Evolutionary conservation across 805 yeast species (phyloP), one percentile per base, ranked within the genome.

Genomic region (Maudiozyma pseudohumilis): DNA sequence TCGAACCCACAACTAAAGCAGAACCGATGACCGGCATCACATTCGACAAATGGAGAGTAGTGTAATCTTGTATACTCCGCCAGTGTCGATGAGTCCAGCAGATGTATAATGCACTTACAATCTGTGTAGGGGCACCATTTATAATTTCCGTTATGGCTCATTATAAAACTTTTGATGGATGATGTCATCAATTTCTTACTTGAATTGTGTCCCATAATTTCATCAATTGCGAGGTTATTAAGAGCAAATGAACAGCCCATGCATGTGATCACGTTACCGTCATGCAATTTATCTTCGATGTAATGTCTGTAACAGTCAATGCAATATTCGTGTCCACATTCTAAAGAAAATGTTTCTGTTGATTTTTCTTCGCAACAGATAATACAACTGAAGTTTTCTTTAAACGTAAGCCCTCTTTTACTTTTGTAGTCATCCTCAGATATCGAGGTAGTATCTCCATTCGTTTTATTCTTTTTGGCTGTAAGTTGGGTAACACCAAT

Each of bases 41-140:
- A 92, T 20, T 65, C 59, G 2, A 85, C 96, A 6, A 77, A 68
- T 3, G 94, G 89, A 1, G 83, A 51, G 28, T 44, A 45, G 43
- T 50, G 57, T 23, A 48, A 35, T 27, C 50, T 44, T 41, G 48
- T 38, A 48, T 46, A 55, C 35, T 56, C 61, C 13, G 46, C 37
- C 19, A 50, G 44, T 2, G 48, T 44, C 1, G 59, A 46, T 2
- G 56, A 49, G 38, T 59, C 61, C 11, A 48, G 45, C 26, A 68
- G 52, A 42, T 68, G 70, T 24, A 85, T 68, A 18, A 84, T 68
- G 32, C 69, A 61, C 30, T 69, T 65, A 55, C 96, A 83, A 52
- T 82, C 94, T 0, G 88, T 79, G 1, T 82, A 79, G 0, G 96
- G 95, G 57, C 97, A 88, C 81, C 86, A 79, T 46, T 71, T 73